Evolutionary conservation across 2,329 filamentous ascomycete genomes (phyloP).

Genomic region (Fusarium poae): DNA sequence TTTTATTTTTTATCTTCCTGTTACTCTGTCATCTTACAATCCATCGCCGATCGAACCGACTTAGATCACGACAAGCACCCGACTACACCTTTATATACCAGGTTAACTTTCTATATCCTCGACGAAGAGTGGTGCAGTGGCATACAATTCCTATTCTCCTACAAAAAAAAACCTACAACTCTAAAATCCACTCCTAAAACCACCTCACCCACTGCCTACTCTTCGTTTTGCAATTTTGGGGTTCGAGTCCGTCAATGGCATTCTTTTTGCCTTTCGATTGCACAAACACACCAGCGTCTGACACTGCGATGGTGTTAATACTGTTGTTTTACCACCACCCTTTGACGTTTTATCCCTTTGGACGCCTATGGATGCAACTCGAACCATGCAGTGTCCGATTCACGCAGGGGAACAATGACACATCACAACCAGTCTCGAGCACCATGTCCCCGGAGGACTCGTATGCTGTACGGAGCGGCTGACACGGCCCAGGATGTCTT

Average conservation of each 20-base stretch:
- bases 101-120: neutral
- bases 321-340: too few relatives aligned
- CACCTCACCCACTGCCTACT: slow-evolving; percentile 13
- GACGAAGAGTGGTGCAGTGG: slow-evolving; percentile 9
- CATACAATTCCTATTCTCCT: neutral
- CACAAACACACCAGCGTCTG: neutral
- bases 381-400: too few relatives aligned
- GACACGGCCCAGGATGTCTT: neutral
- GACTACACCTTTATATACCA: neutral
- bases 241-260: neutral
- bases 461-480: neutral
- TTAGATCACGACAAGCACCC: neutral
- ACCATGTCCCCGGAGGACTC: too few relatives aligned
- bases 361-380: too few relatives aligned
- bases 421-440: too few relatives aligned
- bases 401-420: too few relatives aligned
- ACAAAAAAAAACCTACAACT: neutral
- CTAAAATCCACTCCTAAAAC: slow-evolving; percentile 16
- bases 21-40: neutral
- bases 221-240: neutral
- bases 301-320: too few relatives aligned
- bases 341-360: too few relatives aligned
- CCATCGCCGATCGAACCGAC: neutral
- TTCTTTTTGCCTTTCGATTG: neutral
- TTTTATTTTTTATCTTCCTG: neutral